Evolutionary conservation across 768 basidiomycete genomes (phyloP), one percentile per base, ranked within the genome.

Genomic region (Lactarius evosmus): DNA sequence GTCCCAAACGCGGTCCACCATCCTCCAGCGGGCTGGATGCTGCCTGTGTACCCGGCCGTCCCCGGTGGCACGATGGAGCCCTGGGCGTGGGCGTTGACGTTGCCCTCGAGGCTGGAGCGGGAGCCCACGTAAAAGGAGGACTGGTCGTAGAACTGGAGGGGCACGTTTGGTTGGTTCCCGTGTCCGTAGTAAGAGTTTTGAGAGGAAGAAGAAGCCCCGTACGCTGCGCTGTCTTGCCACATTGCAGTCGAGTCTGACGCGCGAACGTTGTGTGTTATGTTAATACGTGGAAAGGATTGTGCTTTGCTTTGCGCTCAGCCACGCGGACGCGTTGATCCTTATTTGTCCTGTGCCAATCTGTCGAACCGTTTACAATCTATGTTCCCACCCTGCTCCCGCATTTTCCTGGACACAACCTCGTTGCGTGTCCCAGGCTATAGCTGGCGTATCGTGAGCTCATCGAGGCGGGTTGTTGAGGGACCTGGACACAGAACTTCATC

Each of bases 1-100:
- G 93, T 94, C 34, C 95, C 94, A 78, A 98, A 96, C 36, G 95
- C 95, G 29, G 91, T 91, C 91, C 93, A 95, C 95, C 95, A 98
- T 19, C 85, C 83, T 2, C 89, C 90, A 25, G 79, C 77, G 3
- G 82, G 73, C 70, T 91, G 87, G 46, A 95, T 93, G 72, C 81
- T 86, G 33, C 93, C 90, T 4, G 84, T 84, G 69, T 85, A 92
- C 0, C 82, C 78, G 8, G 78, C 73, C 50, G 78, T 78, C 7
- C 76, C 77, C 2, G 77, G 79, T 29, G 78, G 77, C 11, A 79
- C 69, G 51, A 87, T 82, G 38, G 80, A 73, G 33, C 83, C 82
- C 65, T 88, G 87, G 16, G 76, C 67, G 19, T n/a, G n/a, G n/a
- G 81, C 78, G 46, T 46, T 46, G 57, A 85, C 78, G 69, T 86